Base-by-base conservation (phyloP, 352 stramenopile genomes). In the Thalassiosira allenii region DNA sequence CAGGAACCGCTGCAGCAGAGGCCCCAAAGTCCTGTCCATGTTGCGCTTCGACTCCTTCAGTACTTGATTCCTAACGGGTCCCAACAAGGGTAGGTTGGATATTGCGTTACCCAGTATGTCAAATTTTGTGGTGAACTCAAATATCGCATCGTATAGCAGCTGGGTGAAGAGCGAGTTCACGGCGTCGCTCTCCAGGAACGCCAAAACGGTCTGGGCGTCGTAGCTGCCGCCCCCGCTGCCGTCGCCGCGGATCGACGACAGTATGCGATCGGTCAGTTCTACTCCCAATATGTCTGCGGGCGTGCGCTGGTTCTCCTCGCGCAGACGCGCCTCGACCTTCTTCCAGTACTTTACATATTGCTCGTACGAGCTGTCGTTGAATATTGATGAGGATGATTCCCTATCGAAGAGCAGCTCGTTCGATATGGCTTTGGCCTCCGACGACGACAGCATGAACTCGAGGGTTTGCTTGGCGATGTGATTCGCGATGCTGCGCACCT, bases 61-160 rank as follows among this genome's bases (percentile, higher is more conserved):
- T 25, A 91, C 79, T 78, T 91, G 83, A 74, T 89, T 88, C 23
- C 86, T 61, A 32, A 91, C 80, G 11, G 86, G 82, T 49, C 86
- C 86, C 47, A 91, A 51, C 8, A 91, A 72, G 1, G 86, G 86
- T 30, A 91, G 61, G 34, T 78, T 83, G 20, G 37, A 70, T 33
- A 91, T 85, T n/a, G 85, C 82, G 59, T 89, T 89, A 23, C 86
- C 84, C 61, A 91, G 71, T 2, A 91, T 80, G 43, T 91, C 86
- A 32, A 91, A 83, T 11, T 79, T 88, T 49, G 79, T 80, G 20
- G 83, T 84, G 54, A 91, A 91, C 72, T 91, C 82, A 51, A 83
- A 88, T 17, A 91, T 91, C 6, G 75, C 86, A 74, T 91, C 86
- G 66, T 87, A 91, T 27, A 91, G 54, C 12, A 88, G 51, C 57